A percentile compares a stretch with the other conserved stretches of the same genome.
Evolutionary conservation across 2,329 filamentous ascomycete genomes (phyloP).

Genomic region (Colletotrichum orchidophilum): DNA sequence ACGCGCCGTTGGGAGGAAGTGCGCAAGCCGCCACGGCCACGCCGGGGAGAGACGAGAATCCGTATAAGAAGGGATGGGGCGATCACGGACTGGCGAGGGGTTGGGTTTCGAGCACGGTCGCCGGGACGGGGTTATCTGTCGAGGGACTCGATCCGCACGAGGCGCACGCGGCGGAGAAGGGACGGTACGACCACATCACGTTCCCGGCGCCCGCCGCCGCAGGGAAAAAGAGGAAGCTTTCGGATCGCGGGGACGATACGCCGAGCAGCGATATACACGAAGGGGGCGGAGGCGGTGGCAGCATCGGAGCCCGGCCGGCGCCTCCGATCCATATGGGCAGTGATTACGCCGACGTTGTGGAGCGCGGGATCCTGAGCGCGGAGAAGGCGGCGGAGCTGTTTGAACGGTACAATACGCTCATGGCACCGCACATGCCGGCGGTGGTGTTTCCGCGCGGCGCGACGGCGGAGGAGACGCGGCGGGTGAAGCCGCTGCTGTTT

Average conservation of each 20-base stretch:
- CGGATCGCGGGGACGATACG: slow-evolving; percentile 35
- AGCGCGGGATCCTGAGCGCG: slow-evolving; percentile 66
- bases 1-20: too few species aligned
- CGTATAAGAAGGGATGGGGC: slow-evolving; percentile 31
- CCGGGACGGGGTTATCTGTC: background rate
- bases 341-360: slow-evolving; percentile 61
- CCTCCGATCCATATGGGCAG: slow-evolving; percentile 30
- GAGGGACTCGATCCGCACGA: background rate
- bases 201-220: background rate
- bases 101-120: background rate
- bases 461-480: slow-evolving; percentile 64
- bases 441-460: slow-evolving; percentile 67
- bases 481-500: slow-evolving; percentile 72
- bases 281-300: too few species aligned
- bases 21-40: background rate
- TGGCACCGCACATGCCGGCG: slow-evolving; percentile 69
- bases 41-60: background rate
- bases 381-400: slow-evolving; percentile 66
- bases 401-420: slow-evolving; percentile 65
- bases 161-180: slow-evolving; percentile 16
- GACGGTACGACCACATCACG: background rate
- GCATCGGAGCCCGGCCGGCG: slow-evolving; percentile 12
- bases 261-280: background rate
- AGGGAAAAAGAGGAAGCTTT: slow-evolving; percentile 44
- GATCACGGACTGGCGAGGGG: slow-evolving; percentile 11